These are phyloP conservation scores for sorghum (Sorghum bicolor) DNA, from an alignment of 176 grass and related monocot genomes.

Conservation along the genomic window DNA sequence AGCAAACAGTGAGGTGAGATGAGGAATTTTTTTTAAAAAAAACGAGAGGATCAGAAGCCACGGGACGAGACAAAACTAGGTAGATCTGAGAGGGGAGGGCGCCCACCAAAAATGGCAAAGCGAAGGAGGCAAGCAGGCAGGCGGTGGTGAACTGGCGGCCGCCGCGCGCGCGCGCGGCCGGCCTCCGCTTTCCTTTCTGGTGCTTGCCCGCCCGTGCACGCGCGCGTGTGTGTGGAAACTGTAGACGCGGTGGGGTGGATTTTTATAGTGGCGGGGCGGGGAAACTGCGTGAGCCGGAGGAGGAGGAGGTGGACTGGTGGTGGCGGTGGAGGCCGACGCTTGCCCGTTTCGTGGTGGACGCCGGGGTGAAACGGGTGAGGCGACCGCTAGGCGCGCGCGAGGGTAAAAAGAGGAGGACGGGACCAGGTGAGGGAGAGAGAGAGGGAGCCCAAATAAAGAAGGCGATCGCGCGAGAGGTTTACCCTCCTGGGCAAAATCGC, in stretches of 20 bases:
- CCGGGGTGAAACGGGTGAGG: neutral
- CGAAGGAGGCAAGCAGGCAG: neutral
- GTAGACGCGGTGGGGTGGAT: constrained; percentile 4
- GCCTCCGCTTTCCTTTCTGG: constrained; percentile 32
- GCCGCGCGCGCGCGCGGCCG: neutral
- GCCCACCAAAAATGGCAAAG: constrained; percentile 45
- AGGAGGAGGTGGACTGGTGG: neutral
- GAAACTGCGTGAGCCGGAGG: neutral
- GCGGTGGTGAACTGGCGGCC: neutral
- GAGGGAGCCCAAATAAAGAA: constrained; percentile 27
- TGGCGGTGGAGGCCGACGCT: neutral
- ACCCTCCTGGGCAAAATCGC: constrained; percentile 13
- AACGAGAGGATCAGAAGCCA: neutral
- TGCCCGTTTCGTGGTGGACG: neutral
- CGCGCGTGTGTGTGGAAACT: constrained; percentile 3
- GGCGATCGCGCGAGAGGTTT: constrained; percentile 1
- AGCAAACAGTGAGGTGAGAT: neutral
- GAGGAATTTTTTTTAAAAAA: neutral
- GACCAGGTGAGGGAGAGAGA: too few relatives aligned
- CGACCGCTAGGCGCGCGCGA: neutral
- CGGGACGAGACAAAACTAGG: neutral
- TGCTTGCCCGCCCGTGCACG: neutral
- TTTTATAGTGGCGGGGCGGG: neutral
- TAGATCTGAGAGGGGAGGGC: constrained; percentile 31
- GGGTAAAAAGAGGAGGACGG: neutral